Conservation (phyloP, 305 asterid species). For the Solanum hybrid region DNA sequence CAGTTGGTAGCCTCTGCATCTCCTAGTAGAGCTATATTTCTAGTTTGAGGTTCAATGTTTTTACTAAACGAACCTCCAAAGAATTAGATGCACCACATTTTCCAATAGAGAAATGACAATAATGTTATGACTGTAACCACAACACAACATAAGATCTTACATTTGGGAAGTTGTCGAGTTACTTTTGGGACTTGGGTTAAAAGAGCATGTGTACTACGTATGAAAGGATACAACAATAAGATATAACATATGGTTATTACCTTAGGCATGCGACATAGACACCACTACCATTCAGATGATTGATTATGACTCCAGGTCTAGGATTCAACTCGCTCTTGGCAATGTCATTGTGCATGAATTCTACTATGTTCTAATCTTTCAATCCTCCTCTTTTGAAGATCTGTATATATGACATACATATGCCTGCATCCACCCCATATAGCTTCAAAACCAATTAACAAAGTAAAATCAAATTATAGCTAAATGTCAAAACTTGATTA, state of each 20-base stretch:
- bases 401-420: slow-evolving; percentile 91
- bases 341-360: slow-evolving; percentile 85
- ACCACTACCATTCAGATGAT: slow-evolving; percentile 57
- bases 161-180: background rate
- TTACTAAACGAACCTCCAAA: background rate
- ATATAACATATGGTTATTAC: no score
- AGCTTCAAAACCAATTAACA: background rate
- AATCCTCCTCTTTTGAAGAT: slow-evolving; percentile 66
- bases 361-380: slow-evolving; percentile 71
- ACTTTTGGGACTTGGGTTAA: background rate
- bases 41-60: background rate
- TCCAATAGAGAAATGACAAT: background rate
- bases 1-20: background rate
- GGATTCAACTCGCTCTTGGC: slow-evolving; percentile 59
- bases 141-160: background rate
- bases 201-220: no score
- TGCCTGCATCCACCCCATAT: slow-evolving; percentile 34
- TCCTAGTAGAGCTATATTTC: background rate
- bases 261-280: slow-evolving; percentile 37
- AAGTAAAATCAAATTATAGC: no score
- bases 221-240: no score
- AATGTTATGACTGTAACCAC: background rate
- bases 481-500: background rate
- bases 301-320: slow-evolving; percentile 58
- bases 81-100: background rate